Conservation (phyloP, 768 basidiomycete genomes). For the Xerocomellus intermedius region DNA sequence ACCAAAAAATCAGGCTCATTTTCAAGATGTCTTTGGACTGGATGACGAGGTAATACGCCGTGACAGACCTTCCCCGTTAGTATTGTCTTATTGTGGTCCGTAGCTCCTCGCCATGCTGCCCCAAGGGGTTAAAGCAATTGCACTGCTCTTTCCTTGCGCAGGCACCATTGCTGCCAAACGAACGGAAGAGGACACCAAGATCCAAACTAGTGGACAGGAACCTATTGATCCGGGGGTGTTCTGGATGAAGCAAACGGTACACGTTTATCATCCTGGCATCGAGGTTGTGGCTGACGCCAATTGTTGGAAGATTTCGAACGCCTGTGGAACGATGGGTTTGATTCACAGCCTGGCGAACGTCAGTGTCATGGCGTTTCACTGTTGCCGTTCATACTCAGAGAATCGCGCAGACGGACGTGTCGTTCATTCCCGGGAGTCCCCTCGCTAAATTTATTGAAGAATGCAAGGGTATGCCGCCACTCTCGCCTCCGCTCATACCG, state of each 20-base stretch:
- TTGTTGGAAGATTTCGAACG: constrained; percentile 63
- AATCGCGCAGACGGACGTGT: constrained; percentile 50
- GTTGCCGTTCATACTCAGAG: constrained; percentile 2
- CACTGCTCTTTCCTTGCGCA: constrained; percentile 79
- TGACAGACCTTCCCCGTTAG: neutral
- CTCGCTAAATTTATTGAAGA: constrained; percentile 65
- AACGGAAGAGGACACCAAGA: constrained; percentile 57
- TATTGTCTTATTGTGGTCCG: neutral
- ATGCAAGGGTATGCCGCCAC: constrained; percentile 48
- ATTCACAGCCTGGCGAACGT: constrained; percentile 85
- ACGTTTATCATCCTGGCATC: constrained; percentile 11
- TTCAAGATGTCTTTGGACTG: constrained; percentile 72
- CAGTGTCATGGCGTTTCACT: constrained; percentile 22
- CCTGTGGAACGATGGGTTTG: constrained; percentile 86
- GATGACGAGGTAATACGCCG: constrained; percentile 54
- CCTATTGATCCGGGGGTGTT: constrained; percentile 64
- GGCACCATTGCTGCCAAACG: constrained; percentile 50
- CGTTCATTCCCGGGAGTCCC: constrained; percentile 53
- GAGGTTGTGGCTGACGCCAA: neutral
- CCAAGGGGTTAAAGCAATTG: constrained; percentile 75
- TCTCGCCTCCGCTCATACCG: neutral
- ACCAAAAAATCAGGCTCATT: constrained; percentile 45
- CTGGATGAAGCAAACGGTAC: constrained; percentile 90
- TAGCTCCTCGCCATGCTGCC: constrained; percentile 72
- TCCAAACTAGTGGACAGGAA: constrained; percentile 45